Evolutionary conservation across 2,329 filamentous ascomycete species (phyloP), one percentile per base, ranked within the genome.

Genomic region (Endoconidiophora polonica): DNA sequence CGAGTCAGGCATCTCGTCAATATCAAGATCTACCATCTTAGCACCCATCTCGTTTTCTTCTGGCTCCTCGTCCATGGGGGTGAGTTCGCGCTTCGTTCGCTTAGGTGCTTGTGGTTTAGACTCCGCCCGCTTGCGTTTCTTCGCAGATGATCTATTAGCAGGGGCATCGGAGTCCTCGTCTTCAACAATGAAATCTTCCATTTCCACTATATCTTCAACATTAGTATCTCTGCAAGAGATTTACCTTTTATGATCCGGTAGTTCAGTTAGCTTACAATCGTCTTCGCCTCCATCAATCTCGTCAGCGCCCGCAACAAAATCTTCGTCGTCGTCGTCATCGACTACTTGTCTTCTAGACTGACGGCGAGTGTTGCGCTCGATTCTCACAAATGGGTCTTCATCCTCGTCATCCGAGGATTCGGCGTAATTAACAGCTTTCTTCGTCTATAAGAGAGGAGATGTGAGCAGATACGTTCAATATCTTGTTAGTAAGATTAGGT

Each of bases 131-230:
- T 94, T 94, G 58, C 82, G 68, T 65, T 94, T 94, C 60, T 77
- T 83, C 0, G 81, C 69, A 22, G 71, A 61, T 58, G 20, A 20
- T 23, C 33, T 38, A 14, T 68, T 56, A 54, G 71, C 60, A 12
- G 61, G 62, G 16, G 79, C 83, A 44, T 94, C 87, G 0, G 86
- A 90, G 40, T 93, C 86, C 58, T 93, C 86, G 58, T 95, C 88
- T 0, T 83, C 79, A 3, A 83, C 87, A 22, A 96, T 71, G 59
- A 96, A 96, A 61, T 94, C 84, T 54, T 81, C 86, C 68, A 93
- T 77, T 49, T 91, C 85, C 65, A 72, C 68, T 75, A 45, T 1
- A 9, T 39, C 7, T 48, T 50, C 44, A 48, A 43, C 23, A 40
- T 18, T 33, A 60, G 50, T 38, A 29, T n/a, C 4, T 5, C 38